phyloP scores from a whole-genome alignment of 1,284 basidiomycete genomes.

The Serendipita sp. region DNA sequence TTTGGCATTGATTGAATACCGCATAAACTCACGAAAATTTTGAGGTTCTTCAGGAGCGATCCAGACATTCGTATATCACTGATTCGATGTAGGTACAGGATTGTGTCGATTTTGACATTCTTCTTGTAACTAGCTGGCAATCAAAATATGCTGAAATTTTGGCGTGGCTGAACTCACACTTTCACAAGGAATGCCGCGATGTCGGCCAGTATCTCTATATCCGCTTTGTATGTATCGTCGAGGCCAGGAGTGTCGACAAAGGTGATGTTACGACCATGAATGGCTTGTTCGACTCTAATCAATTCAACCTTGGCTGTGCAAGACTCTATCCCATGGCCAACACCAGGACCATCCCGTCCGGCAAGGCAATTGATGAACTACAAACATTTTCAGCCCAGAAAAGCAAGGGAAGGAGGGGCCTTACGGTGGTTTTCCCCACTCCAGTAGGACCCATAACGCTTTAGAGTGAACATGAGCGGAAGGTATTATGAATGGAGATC shows the following conservation, averaged over 20 bases:
- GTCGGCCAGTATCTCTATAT: no score
- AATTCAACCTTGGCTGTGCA: neutral
- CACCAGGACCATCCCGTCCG: neutral
- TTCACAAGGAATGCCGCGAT: no score
- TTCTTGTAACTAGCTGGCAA: slow-evolving; percentile 15
- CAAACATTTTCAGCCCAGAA: no score
- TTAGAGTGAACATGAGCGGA: no score
- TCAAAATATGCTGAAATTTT: neutral
- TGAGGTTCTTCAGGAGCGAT: slow-evolving; percentile 17
- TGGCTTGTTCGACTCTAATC: neutral
- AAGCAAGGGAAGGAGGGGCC: no score
- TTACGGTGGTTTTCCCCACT: no score
- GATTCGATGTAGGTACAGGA: slow-evolving; percentile 23
- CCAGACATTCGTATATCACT: neutral
- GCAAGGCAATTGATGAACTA: neutral
- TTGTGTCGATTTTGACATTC: slow-evolving; percentile 16
- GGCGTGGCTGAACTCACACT: no score
- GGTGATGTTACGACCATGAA: neutral
- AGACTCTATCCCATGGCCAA: neutral
- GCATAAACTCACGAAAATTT: slow-evolving; percentile 14
- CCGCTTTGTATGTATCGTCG: no score
- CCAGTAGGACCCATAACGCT: no score
- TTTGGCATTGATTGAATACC: slow-evolving; percentile 13
- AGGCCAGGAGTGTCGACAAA: neutral
- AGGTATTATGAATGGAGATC: neutral